Evolutionary conservation across 1,284 basidiomycete genomes (phyloP).

Genomic region (Ustilago loliicola): DNA sequence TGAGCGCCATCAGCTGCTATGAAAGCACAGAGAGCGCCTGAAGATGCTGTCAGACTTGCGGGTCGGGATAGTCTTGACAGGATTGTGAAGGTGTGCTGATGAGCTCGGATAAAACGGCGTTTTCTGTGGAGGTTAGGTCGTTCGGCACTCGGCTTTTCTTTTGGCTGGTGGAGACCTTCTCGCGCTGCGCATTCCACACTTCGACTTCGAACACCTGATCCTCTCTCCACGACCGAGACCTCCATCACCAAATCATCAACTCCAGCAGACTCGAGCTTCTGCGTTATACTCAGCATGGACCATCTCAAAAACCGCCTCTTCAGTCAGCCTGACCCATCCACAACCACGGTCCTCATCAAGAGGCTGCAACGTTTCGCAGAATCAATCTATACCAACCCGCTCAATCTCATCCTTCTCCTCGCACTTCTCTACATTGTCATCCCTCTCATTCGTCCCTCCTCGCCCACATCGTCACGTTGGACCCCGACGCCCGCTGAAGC

Average conservation of each 20-base stretch:
- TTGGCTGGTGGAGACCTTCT: neutral
- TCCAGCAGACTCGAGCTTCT: neutral
- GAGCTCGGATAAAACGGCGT: neutral
- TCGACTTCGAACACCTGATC: neutral
- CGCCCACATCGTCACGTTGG: slow-evolving; percentile 42
- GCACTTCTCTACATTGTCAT: slow-evolving; percentile 53
- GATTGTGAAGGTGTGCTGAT: neutral
- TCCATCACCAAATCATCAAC: neutral
- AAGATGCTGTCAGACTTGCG: neutral
- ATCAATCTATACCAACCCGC: slow-evolving; percentile 59
- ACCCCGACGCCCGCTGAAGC: slow-evolving; percentile 47
- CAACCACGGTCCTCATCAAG: neutral
- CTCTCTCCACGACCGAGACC: neutral
- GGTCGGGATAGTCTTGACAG: neutral
- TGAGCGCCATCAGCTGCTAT: neutral
- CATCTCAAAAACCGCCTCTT: slow-evolving; percentile 23
- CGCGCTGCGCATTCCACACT: neutral
- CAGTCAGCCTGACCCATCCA: slow-evolving; percentile 2
- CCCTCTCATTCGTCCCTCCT: slow-evolving; percentile 51
- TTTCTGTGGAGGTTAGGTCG: slow-evolving; percentile 5
- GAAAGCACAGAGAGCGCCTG: neutral
- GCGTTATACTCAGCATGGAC: slow-evolving; percentile 12
- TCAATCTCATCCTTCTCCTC: slow-evolving; percentile 55
- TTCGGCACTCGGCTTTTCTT: neutral
- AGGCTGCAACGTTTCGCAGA: slow-evolving; percentile 22